phyloP scores from a whole-genome alignment of 495 filamentous ascomycete species.

The Chlorociboria aeruginascens region DNA sequence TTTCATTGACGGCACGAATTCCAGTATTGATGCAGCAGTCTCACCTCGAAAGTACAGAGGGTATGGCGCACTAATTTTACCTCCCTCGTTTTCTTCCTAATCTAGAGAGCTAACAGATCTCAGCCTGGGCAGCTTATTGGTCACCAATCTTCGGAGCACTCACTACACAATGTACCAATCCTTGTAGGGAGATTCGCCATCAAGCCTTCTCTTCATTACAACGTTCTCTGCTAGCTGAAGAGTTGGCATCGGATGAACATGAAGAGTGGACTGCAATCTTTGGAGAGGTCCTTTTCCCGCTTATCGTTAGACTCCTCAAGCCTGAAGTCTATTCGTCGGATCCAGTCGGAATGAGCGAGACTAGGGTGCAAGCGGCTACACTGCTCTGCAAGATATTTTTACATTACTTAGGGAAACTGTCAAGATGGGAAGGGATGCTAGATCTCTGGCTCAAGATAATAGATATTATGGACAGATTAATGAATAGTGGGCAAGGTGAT shows the following conservation, averaged over 20 bases:
- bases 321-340: slow-evolving; percentile 93
- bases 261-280: slow-evolving; percentile 94
- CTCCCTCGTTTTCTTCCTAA: too few species aligned
- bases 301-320: slow-evolving; percentile 79
- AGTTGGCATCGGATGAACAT: slow-evolving; percentile 65
- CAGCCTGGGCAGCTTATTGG: slow-evolving; percentile 95
- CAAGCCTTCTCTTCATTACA: slow-evolving; percentile 82
- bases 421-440: slow-evolving; percentile 82
- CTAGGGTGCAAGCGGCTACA: slow-evolving; percentile 81
- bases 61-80: too few species aligned
- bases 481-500: slow-evolving; percentile 92
- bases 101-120: too few species aligned
- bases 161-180: slow-evolving; percentile 84
- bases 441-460: slow-evolving; percentile 88
- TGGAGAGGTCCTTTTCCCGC: slow-evolving; percentile 87
- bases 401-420: slow-evolving; percentile 78
- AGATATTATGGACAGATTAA: slow-evolving; percentile 88
- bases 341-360: slow-evolving; percentile 88
- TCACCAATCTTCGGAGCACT: slow-evolving; percentile 84
- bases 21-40: slow-evolving; percentile 82
- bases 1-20: slow-evolving; percentile 65
- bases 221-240: slow-evolving; percentile 67
- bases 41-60: slow-evolving; percentile 75
- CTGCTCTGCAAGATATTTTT: slow-evolving; percentile 91
- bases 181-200: slow-evolving; percentile 85